phyloP scores from a whole-genome alignment of 139 green algal genomes.

The Pleodorina starrii region DNA sequence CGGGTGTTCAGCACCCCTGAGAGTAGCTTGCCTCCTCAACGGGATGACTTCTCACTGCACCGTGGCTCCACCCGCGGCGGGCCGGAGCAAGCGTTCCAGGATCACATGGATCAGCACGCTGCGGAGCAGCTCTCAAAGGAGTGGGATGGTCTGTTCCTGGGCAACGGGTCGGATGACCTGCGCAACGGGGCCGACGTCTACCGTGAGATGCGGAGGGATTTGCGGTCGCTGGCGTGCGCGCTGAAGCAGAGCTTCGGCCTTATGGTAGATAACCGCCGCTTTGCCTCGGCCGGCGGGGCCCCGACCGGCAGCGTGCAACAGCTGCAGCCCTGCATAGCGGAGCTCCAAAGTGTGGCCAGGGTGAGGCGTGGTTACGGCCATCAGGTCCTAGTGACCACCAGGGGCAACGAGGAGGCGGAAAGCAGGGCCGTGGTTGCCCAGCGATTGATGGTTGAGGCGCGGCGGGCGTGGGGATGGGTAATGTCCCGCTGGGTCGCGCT shows the following conservation, averaged over 20 bases:
- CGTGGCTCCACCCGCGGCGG: neutral
- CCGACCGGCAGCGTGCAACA: neutral
- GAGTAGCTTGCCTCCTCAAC: neutral
- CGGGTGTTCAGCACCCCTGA: slow-evolving; percentile 7
- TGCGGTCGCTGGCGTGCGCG: slow-evolving; percentile 19
- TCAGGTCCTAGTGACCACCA: neutral
- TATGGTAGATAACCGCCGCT: slow-evolving; percentile 17
- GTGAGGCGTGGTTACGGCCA: neutral
- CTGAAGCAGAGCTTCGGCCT: slow-evolving; percentile 37
- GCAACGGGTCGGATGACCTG: slow-evolving; percentile 1
- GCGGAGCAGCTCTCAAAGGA: neutral
- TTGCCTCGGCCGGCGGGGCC: too few relatives aligned
- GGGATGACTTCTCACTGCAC: neutral
- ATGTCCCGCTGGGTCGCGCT: too few relatives aligned
- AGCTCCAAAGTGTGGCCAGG: slow-evolving; percentile 13
- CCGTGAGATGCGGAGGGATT: neutral
- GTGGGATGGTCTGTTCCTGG: slow-evolving; percentile 22
- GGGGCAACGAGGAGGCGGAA: neutral
- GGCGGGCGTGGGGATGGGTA: neutral
- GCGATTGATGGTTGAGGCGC: neutral
- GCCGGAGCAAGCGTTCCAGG: slow-evolving; percentile 18
- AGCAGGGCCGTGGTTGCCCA: neutral
- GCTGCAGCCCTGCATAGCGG: slow-evolving; percentile 14
- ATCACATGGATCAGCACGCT: slow-evolving; percentile 6
- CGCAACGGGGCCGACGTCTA: slow-evolving; percentile 21